Base-by-base conservation (phyloP, 495 filamentous ascomycete genomes). In the Astrocystis sublimbata region DNA sequence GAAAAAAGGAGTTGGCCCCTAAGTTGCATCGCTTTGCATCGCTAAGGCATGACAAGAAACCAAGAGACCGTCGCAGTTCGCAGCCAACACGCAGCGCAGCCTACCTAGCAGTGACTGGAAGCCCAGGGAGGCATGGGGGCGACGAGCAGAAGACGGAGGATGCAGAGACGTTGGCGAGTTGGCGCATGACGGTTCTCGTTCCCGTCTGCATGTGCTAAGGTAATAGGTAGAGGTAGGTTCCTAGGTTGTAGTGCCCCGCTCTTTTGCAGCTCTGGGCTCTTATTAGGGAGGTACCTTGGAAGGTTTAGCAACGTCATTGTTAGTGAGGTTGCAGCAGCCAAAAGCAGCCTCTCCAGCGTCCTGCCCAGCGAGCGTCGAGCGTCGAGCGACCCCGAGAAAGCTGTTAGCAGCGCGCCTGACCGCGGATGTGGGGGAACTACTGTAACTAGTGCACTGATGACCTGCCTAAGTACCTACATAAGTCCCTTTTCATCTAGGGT, bases 271-370 rank as follows among this genome's bases (percentile, higher is more conserved):
- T 47, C 36, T n/a, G 17, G 23, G n/a, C n/a, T n/a, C n/a, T n/a
- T n/a, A n/a, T n/a, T n/a, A n/a, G n/a, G n/a, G n/a, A n/a, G n/a
- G n/a, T n/a, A n/a, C n/a, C n/a, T n/a, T n/a, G n/a, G n/a, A n/a
- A n/a, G n/a, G n/a, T n/a, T n/a, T n/a, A n/a, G 3, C 51, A 54
- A 38, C 51, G 33, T 54, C 51, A 54, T 54, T 36, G 24, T 28
- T 23, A 12, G 46, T 26, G 46, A 28, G 43, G 21, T 19, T 47
- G 23, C 43, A 47, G 23, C 23, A 0, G 1, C 41, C 8, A 19
- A 4, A 13, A 6, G 38, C 38, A 41, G 38, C 15, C 38, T 17
- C 5, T 1, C 13, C 19, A 49, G 47, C 47, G 35, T 30, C 35
- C 28, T 30, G 28, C 31, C 47, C 7, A 17, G 7, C 15, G 46